phyloP scores from a whole-genome alignment of 1,284 basidiomycete genomes.

The Inonotus hispidus region DNA sequence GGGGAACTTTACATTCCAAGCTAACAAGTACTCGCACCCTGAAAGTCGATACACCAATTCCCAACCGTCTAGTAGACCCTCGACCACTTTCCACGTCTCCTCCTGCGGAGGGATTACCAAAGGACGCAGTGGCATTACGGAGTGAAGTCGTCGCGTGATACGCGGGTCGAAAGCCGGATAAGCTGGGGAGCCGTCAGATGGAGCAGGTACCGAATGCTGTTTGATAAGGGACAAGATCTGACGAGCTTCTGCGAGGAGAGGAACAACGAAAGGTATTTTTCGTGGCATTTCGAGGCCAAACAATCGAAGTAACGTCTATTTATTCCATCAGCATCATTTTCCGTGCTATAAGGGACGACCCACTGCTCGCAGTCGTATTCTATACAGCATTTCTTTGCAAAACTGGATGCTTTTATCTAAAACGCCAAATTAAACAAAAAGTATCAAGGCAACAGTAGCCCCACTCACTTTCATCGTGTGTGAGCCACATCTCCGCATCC shows the following conservation, averaged over 20 bases:
- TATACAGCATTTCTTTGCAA: slow-evolving; percentile 2
- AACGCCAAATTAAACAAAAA: slow-evolving; percentile 1
- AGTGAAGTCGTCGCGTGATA: slow-evolving; percentile 64
- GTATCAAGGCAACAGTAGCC: not conserved
- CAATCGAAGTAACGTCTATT: slow-evolving; percentile 9
- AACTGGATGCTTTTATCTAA: slow-evolving; percentile 2
- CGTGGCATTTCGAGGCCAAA: slow-evolving; percentile 12
- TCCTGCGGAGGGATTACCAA: slow-evolving; percentile 46
- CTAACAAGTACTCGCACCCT: slow-evolving; percentile 38
- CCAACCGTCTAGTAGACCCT: slow-evolving; percentile 50
- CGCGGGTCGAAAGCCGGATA: slow-evolving; percentile 61
- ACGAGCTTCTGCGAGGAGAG: slow-evolving; percentile 37
- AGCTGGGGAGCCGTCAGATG: slow-evolving; percentile 43
- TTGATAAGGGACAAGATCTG: slow-evolving; percentile 39
- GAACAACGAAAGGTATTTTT: slow-evolving; percentile 7
- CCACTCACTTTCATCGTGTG: slow-evolving; percentile 37
- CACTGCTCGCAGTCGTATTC: slow-evolving; percentile 15
- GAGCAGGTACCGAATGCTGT: slow-evolving; percentile 32
- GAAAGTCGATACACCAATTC: slow-evolving; percentile 47
- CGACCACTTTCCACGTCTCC: slow-evolving; percentile 49
- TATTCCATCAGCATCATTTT: not conserved
- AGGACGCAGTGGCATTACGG: slow-evolving; percentile 67
- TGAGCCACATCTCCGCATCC: slow-evolving; percentile 49
- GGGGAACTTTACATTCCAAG: slow-evolving; percentile 54
- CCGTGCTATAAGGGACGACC: not conserved